A percentile compares a stretch with the other conserved stretches of the same genome.
These are phyloP conservation scores for peach (Prunus persica) DNA, from an alignment of 306 rosid genomes.

Conservation along the genomic window DNA sequence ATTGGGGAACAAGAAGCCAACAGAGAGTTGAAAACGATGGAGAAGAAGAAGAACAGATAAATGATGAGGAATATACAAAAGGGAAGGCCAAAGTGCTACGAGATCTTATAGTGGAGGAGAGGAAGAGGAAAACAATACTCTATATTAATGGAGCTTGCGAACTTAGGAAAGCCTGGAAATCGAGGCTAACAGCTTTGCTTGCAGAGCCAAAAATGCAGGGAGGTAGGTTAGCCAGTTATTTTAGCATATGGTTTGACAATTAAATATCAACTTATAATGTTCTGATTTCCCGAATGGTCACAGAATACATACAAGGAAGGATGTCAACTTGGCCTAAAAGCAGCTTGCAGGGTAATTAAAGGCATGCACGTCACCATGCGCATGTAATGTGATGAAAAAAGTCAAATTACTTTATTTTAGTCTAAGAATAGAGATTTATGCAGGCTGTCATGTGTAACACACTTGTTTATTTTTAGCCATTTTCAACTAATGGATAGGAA, in stretches of 20 bases:
- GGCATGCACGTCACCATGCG: constrained; percentile 21
- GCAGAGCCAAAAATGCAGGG: constrained; percentile 17
- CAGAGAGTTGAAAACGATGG: background rate
- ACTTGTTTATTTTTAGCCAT: background rate
- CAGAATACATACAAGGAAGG: too few relatives aligned
- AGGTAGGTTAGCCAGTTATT: background rate
- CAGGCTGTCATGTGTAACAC: background rate
- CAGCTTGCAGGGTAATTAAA: constrained; percentile 15
- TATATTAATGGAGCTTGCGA: background rate
- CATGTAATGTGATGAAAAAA: constrained; percentile 7
- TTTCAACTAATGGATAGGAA: background rate
- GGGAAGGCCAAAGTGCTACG: background rate
- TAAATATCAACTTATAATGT: background rate
- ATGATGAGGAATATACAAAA: background rate
- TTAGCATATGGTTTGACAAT: too few relatives aligned
- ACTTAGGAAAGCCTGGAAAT: constrained; percentile 19
- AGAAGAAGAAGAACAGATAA: background rate
- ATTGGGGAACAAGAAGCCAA: background rate
- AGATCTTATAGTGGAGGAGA: constrained; percentile 5
- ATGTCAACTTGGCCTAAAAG: background rate
- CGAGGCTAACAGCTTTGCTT: constrained; percentile 21
- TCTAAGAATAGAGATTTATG: background rate
- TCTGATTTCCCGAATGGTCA: background rate
- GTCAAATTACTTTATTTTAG: constrained; percentile 9
- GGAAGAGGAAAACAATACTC: background rate